A percentile compares a stretch with the other conserved stretches of the same genome.
Conservation (phyloP, 306 rosid genomes). For the Dryas octopetala region DNA sequence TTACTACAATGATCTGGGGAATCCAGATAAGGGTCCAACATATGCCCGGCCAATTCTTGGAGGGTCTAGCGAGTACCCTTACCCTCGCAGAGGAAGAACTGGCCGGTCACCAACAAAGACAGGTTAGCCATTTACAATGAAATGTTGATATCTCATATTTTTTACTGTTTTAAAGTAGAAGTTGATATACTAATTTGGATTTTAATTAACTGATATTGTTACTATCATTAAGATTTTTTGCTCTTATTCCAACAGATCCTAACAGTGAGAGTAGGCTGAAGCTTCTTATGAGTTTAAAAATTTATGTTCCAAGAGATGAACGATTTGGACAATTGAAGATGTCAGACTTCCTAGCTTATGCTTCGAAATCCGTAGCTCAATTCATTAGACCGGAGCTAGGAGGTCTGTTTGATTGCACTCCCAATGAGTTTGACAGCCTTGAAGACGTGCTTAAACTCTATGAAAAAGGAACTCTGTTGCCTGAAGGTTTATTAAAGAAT, state of each 20-base stretch:
- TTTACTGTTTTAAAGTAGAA: neutral
- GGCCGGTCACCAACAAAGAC: slow-evolving; percentile 50
- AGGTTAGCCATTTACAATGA: slow-evolving; percentile 35
- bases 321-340: slow-evolving; percentile 82
- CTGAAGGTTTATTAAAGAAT: slow-evolving; percentile 38
- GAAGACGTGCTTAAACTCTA: slow-evolving; percentile 62
- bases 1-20: slow-evolving; percentile 69
- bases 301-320: slow-evolving; percentile 87
- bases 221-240: neutral
- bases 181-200: neutral
- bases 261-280: slow-evolving; percentile 58
- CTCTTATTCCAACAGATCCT: slow-evolving; percentile 46
- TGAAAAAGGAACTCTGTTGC: slow-evolving; percentile 65
- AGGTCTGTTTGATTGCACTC: slow-evolving; percentile 53
- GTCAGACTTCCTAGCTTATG: slow-evolving; percentile 76
- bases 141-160: neutral
- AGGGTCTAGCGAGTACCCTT: slow-evolving; percentile 56
- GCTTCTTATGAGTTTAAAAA: slow-evolving; percentile 51
- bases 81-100: slow-evolving; percentile 84
- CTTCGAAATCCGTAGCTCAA: slow-evolving; percentile 62
- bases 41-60: slow-evolving; percentile 69
- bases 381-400: slow-evolving; percentile 65
- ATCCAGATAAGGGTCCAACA: slow-evolving; percentile 38
- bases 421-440: slow-evolving; percentile 71
- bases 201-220: neutral